phyloP scores from a whole-genome alignment of 2,329 filamentous ascomycete species.

The Aspergillus latus region DNA sequence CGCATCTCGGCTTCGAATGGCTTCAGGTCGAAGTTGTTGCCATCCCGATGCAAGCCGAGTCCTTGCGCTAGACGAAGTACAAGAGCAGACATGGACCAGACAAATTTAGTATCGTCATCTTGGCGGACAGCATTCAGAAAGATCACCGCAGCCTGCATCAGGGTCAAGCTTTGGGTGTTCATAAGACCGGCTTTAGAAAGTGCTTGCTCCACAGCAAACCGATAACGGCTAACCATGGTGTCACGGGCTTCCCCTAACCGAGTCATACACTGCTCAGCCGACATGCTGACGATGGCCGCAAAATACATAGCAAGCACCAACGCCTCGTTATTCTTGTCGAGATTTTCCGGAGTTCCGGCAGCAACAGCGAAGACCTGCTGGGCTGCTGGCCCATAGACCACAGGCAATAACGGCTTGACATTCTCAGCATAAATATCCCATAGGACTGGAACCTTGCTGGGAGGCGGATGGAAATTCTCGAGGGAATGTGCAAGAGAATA shows the following conservation, averaged over 20 bases:
- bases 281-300: conserved; percentile 49
- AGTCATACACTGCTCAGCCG: conserved; percentile 41
- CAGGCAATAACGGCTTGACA: conserved; percentile 61
- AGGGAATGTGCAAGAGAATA: conserved; percentile 58
- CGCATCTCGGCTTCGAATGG: conserved; percentile 55
- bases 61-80: conserved; percentile 45
- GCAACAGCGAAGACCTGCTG: conserved; percentile 54
- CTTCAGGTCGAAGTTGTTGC: conserved; percentile 47
- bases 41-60: conserved; percentile 54
- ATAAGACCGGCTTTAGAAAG: conserved; percentile 63
- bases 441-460: conserved; percentile 51
- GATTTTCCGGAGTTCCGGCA: conserved; percentile 49
- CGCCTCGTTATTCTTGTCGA: conserved; percentile 56
- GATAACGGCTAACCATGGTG: conserved; percentile 54
- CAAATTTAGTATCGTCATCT: conserved; percentile 43
- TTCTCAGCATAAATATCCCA: conserved; percentile 63
- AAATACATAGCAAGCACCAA: conserved; percentile 65
- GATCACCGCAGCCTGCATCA: conserved; percentile 62
- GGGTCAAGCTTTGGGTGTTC: conserved; percentile 60
- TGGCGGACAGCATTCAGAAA: conserved; percentile 56
- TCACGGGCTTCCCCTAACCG: conserved; percentile 55
- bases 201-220: conserved; percentile 64
- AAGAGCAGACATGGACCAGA: conserved; percentile 46
- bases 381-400: conserved; percentile 58
- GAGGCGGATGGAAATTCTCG: conserved; percentile 55